A percentile compares a stretch with the other conserved stretches of the same genome.
These are phyloP conservation scores for Laetiporus sulphureus DNA, from an alignment of 1,284 basidiomycete species.

Conservation along the genomic window DNA sequence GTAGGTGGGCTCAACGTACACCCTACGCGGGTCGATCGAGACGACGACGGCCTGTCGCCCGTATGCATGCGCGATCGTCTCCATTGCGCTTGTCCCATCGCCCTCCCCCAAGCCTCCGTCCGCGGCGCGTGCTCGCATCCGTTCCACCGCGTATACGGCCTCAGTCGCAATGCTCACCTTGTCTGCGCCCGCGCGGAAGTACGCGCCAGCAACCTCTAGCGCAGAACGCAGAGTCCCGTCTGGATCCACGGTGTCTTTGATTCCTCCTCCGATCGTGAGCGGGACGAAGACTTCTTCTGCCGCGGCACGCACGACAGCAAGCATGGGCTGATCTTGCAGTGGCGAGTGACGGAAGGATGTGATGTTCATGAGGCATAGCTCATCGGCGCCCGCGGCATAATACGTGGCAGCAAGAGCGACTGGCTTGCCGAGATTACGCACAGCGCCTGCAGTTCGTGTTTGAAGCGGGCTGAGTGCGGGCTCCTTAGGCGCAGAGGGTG, in stretches of 20 bases:
- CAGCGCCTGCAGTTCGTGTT: slow-evolving; percentile 57
- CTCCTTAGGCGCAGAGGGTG: slow-evolving; percentile 24
- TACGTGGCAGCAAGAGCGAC: slow-evolving; percentile 88
- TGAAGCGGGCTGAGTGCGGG: slow-evolving; percentile 25
- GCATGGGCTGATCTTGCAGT: slow-evolving; percentile 95
- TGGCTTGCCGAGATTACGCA: slow-evolving; percentile 97
- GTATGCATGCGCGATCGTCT: slow-evolving; percentile 87
- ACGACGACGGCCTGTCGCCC: slow-evolving; percentile 98
- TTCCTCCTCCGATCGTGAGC: slow-evolving; percentile 98
- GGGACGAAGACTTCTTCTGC: slow-evolving; percentile 94
- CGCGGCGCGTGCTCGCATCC: slow-evolving; percentile 48
- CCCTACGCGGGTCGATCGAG: slow-evolving; percentile 90
- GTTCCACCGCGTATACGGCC: slow-evolving; percentile 91
- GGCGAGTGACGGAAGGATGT: slow-evolving; percentile 98
- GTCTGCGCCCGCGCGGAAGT: slow-evolving; percentile 97
- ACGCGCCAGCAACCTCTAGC: slow-evolving; percentile 91
- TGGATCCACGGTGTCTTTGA: slow-evolving; percentile 94
- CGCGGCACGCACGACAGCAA: slow-evolving; percentile 87
- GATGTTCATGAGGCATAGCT: slow-evolving; percentile 97
- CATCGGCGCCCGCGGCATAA: slow-evolving; percentile 89
- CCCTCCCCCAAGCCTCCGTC: slow-evolving; percentile 29
- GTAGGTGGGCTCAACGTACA: slow-evolving; percentile 72
- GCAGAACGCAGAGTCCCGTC: slow-evolving; percentile 87
- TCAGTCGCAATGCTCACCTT: slow-evolving; percentile 97
- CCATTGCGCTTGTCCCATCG: slow-evolving; percentile 84